phyloP scores from a whole-genome alignment of 257 asterid species.

The Solanum ossicruentum region DNA sequence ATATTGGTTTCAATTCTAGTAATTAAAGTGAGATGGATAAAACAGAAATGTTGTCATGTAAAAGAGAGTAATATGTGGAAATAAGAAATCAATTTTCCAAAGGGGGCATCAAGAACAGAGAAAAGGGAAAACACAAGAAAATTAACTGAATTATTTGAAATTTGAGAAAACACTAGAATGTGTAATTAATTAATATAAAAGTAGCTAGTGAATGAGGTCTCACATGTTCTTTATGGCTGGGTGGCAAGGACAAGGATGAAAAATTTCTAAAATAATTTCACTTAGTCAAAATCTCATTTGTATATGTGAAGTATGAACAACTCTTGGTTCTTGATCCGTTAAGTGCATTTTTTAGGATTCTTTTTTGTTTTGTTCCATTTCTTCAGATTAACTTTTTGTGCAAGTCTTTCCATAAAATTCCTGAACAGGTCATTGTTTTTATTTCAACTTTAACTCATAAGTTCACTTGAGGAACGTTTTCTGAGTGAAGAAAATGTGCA shows the following conservation, averaged over 20 bases:
- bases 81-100: not conserved
- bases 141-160: not conserved
- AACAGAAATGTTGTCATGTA: too few relatives aligned
- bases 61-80: too few relatives aligned
- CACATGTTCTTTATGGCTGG: not conserved
- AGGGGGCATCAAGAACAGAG: not conserved
- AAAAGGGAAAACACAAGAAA: not conserved
- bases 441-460: not conserved
- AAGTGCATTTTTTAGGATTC: not conserved
- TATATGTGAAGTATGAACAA: not conserved
- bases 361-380: not conserved
- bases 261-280: not conserved
- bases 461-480: not conserved
- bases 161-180: not conserved
- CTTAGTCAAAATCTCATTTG: not conserved
- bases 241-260: not conserved
- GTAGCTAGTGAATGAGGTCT: not conserved
- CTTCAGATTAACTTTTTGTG: not conserved
- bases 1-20: too few relatives aligned
- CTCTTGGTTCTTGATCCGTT: not conserved
- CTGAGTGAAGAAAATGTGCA: not conserved
- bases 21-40: too few relatives aligned
- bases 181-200: not conserved
- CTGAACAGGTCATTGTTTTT: not conserved
- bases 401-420: not conserved